Conservation (phyloP, 257 asterid species). For the Solanum pimpinellifolium region DNA sequence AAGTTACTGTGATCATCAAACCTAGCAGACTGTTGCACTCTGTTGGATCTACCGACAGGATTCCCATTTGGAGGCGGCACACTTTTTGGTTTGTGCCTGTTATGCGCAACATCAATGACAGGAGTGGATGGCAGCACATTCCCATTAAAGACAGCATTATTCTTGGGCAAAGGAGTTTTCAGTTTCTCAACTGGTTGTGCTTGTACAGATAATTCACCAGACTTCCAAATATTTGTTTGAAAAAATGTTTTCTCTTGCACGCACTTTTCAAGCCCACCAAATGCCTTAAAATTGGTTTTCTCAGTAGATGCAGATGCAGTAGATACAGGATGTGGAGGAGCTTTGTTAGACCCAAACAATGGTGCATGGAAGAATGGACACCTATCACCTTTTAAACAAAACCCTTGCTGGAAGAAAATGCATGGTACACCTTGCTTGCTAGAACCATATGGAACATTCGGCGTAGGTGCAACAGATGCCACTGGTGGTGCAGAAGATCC, state of each 20-base stretch:
- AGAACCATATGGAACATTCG: conserved; percentile 31
- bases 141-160: conserved; percentile 14
- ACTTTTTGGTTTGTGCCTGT: conserved; percentile 1
- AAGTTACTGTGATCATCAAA: conserved; percentile 5
- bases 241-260: conserved; percentile 21
- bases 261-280: conserved; percentile 14
- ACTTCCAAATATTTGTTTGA: conserved; percentile 20
- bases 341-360: conserved; percentile 33
- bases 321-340: conserved; percentile 10
- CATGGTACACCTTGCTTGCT: conserved; percentile 61
- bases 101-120: conserved; percentile 1
- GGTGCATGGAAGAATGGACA: conserved; percentile 71
- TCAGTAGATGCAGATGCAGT: neutral
- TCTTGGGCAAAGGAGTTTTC: conserved; percentile 23
- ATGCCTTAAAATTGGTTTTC: conserved; percentile 5
- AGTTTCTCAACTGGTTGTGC: conserved; percentile 14
- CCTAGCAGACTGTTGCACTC: conserved; percentile 7
- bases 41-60: conserved; percentile 4
- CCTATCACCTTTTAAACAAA: conserved; percentile 79
- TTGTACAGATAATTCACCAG: conserved; percentile 16
- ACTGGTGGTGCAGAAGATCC: conserved; percentile 32
- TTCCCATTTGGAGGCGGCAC: neutral
- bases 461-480: conserved; percentile 18
- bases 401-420: conserved; percentile 66
- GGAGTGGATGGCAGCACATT: neutral